Conservation (phyloP, 257 asterid genomes). For the Parsonsia alboflavescens region DNA sequence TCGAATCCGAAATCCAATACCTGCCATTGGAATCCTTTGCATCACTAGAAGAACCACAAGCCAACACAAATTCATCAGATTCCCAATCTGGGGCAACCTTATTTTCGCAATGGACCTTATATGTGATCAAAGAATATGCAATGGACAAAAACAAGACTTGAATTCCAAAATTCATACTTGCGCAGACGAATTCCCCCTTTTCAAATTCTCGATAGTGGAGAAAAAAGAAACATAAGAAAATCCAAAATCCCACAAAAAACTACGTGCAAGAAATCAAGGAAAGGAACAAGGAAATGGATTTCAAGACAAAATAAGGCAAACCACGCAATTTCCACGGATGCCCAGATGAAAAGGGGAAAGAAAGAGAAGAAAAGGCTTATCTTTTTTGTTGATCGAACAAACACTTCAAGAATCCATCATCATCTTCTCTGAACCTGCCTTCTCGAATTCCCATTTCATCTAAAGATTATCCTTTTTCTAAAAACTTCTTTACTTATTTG, state of each 20-base stretch:
- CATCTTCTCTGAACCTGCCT: neutral
- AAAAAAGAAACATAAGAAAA: neutral
- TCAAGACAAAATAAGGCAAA: neutral
- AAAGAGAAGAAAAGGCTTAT: neutral
- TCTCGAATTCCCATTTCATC: neutral
- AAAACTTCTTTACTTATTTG: constrained; percentile 1
- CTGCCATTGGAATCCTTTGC: constrained; percentile 41
- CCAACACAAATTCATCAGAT: constrained; percentile 36
- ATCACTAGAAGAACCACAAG: constrained; percentile 51
- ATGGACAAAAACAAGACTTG: constrained; percentile 18
- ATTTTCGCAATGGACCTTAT: constrained; percentile 22
- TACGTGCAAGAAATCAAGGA: neutral
- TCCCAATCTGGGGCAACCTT: neutral
- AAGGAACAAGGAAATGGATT: neutral
- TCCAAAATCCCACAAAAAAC: neutral
- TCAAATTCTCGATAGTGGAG: neutral
- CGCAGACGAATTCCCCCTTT: constrained; percentile 7
- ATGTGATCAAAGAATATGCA: constrained; percentile 20
- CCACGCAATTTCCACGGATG: neutral
- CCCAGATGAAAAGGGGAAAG: neutral
- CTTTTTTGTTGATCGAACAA: neutral
- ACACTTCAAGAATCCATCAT: constrained; percentile 2
- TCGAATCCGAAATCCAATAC: constrained; percentile 50
- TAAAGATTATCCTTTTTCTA: neutral
- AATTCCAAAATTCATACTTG: constrained; percentile 25